Base-by-base conservation (phyloP, 1,284 basidiomycete genomes). In the Kwoniella shivajii region DNA sequence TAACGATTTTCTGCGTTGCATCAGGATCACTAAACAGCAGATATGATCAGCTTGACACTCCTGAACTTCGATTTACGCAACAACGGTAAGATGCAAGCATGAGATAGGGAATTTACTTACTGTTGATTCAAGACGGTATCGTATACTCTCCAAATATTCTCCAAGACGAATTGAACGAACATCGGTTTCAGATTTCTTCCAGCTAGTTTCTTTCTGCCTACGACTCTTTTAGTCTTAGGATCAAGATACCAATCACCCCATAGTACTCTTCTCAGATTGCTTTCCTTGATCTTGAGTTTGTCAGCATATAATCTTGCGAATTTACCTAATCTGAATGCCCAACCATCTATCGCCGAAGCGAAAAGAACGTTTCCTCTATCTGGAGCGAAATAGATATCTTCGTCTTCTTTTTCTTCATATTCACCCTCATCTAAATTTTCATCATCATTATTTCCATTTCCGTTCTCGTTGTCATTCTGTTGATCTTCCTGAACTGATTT, bases 231-330 rank as follows among this genome's bases (percentile, higher is more conserved):
- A 48, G 89, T 89, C 81, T 98, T 99, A 0, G 95, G 91, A 74
- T 99, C 96, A 55, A 99, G 83, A 79, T 90, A 99, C 77, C 88
- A 99, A 76, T 99, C 94, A 1, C 96, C 96, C 96, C 96, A 99
- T 1, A 99, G 81, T 6, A 94, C 92, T 54, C 86, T 84, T 53
- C 90, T 84, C 38, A 99, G 81, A 69, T 90, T 95, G 2, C 81
- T 81, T 76, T 98, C 95, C 72, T 90, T 89, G 72, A 98, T 89
- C 16, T 90, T 90, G 20, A 99, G 84, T 78, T 97, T 98, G 24
- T 85, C 83, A 1, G 91, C 88, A 78, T 95, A 99, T 11, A 99
- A 81, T 70, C 93, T 87, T 0, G 96, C 92, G 72, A 99, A 99
- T 66, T 90, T 91, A 57, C 89, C 87, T 7, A 98, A 84, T 31